phyloP scores from a whole-genome alignment of 2,329 filamentous ascomycete genomes.

The Colletotrichum incanum region DNA sequence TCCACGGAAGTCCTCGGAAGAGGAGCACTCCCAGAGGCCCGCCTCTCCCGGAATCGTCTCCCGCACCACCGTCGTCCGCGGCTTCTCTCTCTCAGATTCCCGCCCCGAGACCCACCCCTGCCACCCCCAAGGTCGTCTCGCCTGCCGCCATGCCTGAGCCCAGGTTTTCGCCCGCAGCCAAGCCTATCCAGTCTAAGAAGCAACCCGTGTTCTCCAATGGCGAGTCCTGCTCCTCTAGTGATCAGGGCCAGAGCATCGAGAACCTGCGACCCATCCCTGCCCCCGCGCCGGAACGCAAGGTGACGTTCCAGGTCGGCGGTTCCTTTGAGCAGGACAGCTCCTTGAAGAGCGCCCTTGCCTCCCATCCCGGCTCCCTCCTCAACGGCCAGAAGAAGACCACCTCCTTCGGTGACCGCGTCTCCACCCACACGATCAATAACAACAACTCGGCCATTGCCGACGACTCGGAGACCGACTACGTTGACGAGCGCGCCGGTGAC shows the following conservation, averaged over 20 bases:
- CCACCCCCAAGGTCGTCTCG: constrained; percentile 65
- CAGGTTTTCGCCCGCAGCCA: constrained; percentile 69
- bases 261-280: constrained; percentile 55
- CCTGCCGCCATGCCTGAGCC: constrained; percentile 75
- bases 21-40: constrained; percentile 61
- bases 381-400: constrained; percentile 79
- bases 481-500: constrained; percentile 88
- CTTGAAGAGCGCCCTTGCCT: constrained; percentile 69
- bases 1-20: constrained; percentile 75
- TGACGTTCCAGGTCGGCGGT: constrained; percentile 69
- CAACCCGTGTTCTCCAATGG: constrained; percentile 80
- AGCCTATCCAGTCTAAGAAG: constrained; percentile 79
- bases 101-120: constrained; percentile 59
- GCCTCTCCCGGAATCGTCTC: constrained; percentile 67
- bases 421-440: constrained; percentile 76
- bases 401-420: constrained; percentile 85
- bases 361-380: constrained; percentile 59
- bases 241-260: constrained; percentile 66
- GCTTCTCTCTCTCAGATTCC: constrained; percentile 83
- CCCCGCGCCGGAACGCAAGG: constrained; percentile 53
- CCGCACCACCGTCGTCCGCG: constrained; percentile 80
- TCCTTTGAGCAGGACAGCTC: constrained; percentile 87
- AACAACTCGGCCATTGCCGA: constrained; percentile 63
- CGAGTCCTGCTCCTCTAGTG: constrained; percentile 83
- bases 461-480: constrained; percentile 75